Percentiles rank a stretch among this genome's conserved stretches.
phyloP scores from a whole-genome alignment of 345 rosid genomes.

The Geranium brycei region DNA sequence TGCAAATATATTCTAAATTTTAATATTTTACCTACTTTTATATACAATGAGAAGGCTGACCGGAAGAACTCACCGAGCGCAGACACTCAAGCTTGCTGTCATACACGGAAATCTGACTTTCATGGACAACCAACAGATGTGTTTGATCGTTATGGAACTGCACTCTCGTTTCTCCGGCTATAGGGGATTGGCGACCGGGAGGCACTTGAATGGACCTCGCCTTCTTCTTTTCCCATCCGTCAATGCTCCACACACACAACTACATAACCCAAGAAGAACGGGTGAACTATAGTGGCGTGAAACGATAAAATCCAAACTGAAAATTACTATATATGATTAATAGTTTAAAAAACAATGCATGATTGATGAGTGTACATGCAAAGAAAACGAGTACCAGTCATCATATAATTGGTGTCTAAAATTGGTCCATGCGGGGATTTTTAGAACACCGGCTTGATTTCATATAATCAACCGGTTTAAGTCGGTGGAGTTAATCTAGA shows the following conservation, averaged over 20 bases:
- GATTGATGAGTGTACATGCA: too few relatives aligned
- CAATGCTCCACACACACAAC: conserved; percentile 70
- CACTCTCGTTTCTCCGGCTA: conserved; percentile 30
- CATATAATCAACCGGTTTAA: too few relatives aligned
- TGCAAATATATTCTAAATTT: conserved; percentile 6
- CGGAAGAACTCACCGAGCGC: conserved; percentile 20
- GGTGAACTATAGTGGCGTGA: not conserved
- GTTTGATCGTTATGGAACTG: conserved; percentile 40
- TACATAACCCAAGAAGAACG: conserved; percentile 8
- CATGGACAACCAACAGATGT: conserved; percentile 34
- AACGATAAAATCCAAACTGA: not conserved
- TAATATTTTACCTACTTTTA: not conserved
- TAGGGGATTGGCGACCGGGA: conserved; percentile 26
- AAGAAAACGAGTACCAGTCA: too few relatives aligned
- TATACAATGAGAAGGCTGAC: not conserved
- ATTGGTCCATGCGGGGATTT: too few relatives aligned
- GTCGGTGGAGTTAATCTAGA: too few relatives aligned
- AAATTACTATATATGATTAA: too few relatives aligned
- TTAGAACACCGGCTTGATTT: too few relatives aligned
- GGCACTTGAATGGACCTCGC: conserved; percentile 25
- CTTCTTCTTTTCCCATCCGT: conserved; percentile 61
- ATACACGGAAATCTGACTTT: conserved; percentile 30
- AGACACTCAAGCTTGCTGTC: conserved; percentile 37
- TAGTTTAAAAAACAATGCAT: too few relatives aligned
- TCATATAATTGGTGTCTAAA: too few relatives aligned